Evolutionary conservation across 495 filamentous ascomycete species (phyloP), one percentile per base, ranked within the genome.

Genomic region (Xylaria sp.): DNA sequence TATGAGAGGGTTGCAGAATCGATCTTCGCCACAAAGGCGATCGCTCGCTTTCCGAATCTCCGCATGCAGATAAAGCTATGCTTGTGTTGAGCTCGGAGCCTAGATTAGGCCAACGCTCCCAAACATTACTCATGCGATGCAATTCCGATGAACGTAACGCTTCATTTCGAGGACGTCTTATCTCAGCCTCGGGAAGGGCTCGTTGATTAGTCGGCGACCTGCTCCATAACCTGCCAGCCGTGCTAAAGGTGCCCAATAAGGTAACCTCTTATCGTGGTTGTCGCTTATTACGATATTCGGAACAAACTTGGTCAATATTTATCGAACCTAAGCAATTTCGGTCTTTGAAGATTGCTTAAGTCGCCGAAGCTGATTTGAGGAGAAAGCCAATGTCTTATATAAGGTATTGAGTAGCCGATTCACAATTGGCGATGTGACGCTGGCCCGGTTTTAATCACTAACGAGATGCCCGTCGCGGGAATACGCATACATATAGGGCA

Each of bases 361-460:
- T 63, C 26, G 41, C 15, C 37, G 35, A 41, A 43, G 59, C 21
- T 24, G 59, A 40, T n/a, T 61, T 41, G 21, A 17, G 35, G 37
- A 35, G 37, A 61, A 21, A 43, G n/a, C 11, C 21, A 26, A 29
- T 41, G 59, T 61, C 37, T 43, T 43, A 61, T 61, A 35, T 40
- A 15, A 37, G 33, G 33, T 26, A 15, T 12, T 43, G 59, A 41
- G 37, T 37, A 21, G 5, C 33, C 57, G 19, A 37, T 37, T 21
- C 31, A 8, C 26, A 29, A 8, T 55, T 31, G 52, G 26, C 26
- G 53, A 58, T 31, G 17, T 21, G n/a, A 55, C 52, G 52, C 52
- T 55, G 24, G 52, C 14, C 52, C 52, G 52, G 52, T 55, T 55
- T 55, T 55, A 55, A 14, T 55, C 52, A 55, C 52, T 55, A 26